Base-by-base conservation (phyloP, 169 alveolate genomes). In the Cyclospora cayetanensis region DNA sequence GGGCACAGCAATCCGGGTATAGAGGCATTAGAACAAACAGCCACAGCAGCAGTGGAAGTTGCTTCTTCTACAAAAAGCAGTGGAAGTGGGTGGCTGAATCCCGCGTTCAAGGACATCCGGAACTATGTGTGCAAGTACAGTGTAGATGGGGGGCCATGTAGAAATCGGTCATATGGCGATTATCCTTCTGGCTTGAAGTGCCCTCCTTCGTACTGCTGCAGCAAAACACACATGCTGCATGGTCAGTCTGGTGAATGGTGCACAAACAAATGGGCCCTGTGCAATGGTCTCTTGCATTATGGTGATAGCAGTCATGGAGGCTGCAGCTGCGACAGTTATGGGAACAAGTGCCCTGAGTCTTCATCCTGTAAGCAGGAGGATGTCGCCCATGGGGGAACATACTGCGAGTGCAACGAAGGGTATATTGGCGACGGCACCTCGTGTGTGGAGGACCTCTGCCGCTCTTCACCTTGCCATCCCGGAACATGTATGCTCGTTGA, bases 201-300 rank as follows among this genome's bases (percentile, higher is more conserved):
- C 46, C 82, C 82, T 4, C 82, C 82, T 35, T 9, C 37, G 27
- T 1, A 20, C 52, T 70, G 82, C 82, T 70, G 82, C 82, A 70
- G 82, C 82, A 70, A 37, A 39, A 35, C 52, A 5, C 82, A 70
- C 29, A 7, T 70, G 53, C 82, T 35, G 4, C 1, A 27, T 1
- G 82, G 82, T 35, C 46, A 37, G 25, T 70, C 82, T 5, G 82
- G 82, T 1, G 15, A 34, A 53, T 70, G 82, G 82, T 70, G 82
- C 25, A 37, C 82, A 31, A n/a, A n/a, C 2, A n/a, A 25, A 1
- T 37, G 55, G 55, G 53, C 53, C 1, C 31, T 70, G 15, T 70
- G 82, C 25, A 37, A 37, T 27, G 82, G 82, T 25, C 25, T 34
- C 1, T 53, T 70, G 1, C 25, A 70, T 9, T 35, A 35, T 35